Base-by-base conservation (phyloP, 164 flowering plant species). In the Magnolia kwangsiensis region DNA sequence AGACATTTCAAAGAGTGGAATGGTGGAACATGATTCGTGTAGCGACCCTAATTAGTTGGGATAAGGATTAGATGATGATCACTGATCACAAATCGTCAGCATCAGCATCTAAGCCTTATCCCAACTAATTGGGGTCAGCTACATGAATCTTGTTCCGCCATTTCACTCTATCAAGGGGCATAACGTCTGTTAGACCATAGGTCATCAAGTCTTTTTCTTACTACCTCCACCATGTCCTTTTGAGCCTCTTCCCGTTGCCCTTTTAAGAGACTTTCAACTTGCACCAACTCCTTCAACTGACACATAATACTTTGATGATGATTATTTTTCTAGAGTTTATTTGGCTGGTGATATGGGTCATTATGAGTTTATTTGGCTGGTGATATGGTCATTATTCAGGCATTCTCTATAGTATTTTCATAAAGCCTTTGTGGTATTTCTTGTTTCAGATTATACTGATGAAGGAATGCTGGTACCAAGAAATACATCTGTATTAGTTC, bases 371-470 rank as follows among this genome's bases (percentile, higher is more conserved):
- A 11, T 11, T 55, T 55, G 18, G 18, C 61, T 11, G 61, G 13
- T 55, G 13, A 2, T 14, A 11, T n/a, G 63, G 51, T 71, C 50
- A 11, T n/a, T 7, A 51, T 70, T 71, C 29, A n/a, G 21, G 5
- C 50, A 63, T 31, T 79, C 68, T 50, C 27, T 78, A 67, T 76
- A 71, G 78, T 78, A 69, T 76, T 86, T 86, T 84, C 3, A 86
- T 83, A 80, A 81, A 69, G 67, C 31, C 23, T 78, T 79, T 85
- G 51, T 80, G 64, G 84, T 77, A 83, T 88, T 82, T 87, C 84
- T 76, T 77, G 83, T 96, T 90, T 92, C 99, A 96, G 99, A 94
- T 77, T 96, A 94, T 82, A 86, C 81, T 75, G 98, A 94, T 86
- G 98, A 94, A 82, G 93, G 80, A 24, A 90, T 79, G 86, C 79